Evolutionary conservation across 2,329 filamentous ascomycete genomes (phyloP), one percentile per base, ranked within the genome.

Genomic region (Nakataea oryzae): DNA sequence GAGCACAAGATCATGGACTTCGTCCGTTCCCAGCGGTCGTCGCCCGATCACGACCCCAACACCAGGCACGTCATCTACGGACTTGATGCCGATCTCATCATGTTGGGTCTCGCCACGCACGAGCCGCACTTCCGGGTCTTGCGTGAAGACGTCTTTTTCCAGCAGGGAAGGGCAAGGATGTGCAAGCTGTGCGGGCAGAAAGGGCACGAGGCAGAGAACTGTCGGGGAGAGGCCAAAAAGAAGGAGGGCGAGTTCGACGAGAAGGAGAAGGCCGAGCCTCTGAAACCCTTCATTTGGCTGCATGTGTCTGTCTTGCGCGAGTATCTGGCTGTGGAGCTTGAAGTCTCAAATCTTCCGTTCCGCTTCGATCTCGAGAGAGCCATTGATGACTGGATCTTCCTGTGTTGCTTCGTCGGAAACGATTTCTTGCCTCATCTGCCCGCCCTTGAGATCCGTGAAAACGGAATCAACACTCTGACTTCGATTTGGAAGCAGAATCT

Each of bases 1-100:
- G 95, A 99, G 78, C 95, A 99, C 75, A 99, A 99, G 76, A 97
- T 99, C 71, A 99, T 99, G 95, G 88, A 95, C 68, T 99, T 97
- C 73, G 86, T 99, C 67, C 88, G 95, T 70, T 96, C 93, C 50
- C 96, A 99, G 75, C 87, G 95, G 70, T 86, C 89, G 59, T 95
- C 91, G 61, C 88, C 93, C 6, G 88, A 96, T 66, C 92, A 99
- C 74, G 88, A 99, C 70, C 95, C 95, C 28, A 97, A 99, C 74
- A 97, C 95, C 27, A 89, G 90, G 64, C 95, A 99, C 76, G 96
- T 99, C 69, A 97, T 99, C 65, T 99, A 99, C 72, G 95, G 95
- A 59, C 81, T 99, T 67, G 95, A 99, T 79, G 96, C 95, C 64
- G 95, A 99, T 82, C 81, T 99, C 67, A 99, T 99, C 76, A 99